Evolutionary conservation across 768 basidiomycete genomes (phyloP).

Genomic region (Boletus coccyginus): DNA sequence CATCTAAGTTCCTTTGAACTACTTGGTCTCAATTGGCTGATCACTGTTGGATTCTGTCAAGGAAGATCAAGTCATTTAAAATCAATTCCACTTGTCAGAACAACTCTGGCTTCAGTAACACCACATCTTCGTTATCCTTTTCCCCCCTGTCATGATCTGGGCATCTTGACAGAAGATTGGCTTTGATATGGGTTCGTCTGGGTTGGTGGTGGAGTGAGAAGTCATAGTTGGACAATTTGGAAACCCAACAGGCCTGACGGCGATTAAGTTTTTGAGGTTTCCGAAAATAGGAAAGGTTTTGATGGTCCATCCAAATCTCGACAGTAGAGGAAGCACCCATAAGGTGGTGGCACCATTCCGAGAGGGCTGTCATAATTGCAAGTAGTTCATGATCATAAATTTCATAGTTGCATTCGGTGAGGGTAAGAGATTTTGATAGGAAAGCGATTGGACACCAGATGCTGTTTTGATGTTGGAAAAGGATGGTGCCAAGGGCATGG

Average conservation of each 20-base stretch:
- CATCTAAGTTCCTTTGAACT: too few species aligned
- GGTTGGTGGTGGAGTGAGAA: constrained; percentile 28
- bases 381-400: constrained; percentile 36
- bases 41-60: neutral
- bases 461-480: neutral
- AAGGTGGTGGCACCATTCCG: constrained; percentile 28
- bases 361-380: constrained; percentile 39
- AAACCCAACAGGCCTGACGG: constrained; percentile 43
- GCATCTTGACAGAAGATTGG: constrained; percentile 29
- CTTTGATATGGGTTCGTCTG: constrained; percentile 19
- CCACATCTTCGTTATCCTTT: constrained; percentile 19
- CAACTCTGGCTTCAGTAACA: constrained; percentile 12
- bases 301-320: constrained; percentile 22
- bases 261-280: constrained; percentile 37
- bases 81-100: neutral
- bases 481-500: neutral
- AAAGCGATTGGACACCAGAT: constrained; percentile 39
- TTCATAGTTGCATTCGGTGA: constrained; percentile 41
- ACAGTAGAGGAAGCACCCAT: neutral
- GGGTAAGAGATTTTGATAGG: constrained; percentile 30
- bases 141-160: constrained; percentile 18
- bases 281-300: constrained; percentile 44
- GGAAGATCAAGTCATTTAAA: neutral
- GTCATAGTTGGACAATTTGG: constrained; percentile 35
- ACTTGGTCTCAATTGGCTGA: neutral